These are phyloP conservation scores for Saturnispora quitensis DNA, from an alignment of 805 yeast genomes.

Conservation along the genomic window DNA sequence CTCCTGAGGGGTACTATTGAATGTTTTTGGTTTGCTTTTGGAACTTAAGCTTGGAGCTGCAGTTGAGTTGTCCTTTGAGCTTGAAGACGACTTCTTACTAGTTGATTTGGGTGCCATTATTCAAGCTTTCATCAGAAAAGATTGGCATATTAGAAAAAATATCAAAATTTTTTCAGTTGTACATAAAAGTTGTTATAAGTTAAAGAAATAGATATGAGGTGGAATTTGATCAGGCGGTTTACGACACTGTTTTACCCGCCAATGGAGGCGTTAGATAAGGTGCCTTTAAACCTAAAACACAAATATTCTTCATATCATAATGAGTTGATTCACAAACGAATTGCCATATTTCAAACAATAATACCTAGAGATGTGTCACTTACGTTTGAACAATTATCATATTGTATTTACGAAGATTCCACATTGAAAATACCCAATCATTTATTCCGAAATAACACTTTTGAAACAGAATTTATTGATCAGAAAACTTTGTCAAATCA, in stretches of 20 bases:
- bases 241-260: not conserved
- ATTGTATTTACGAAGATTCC: conserved; percentile 17
- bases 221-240: not conserved
- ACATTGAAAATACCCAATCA: not conserved
- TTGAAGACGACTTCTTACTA: conserved; percentile 11
- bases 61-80: not conserved
- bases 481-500: conserved; percentile 9
- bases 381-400: conserved; percentile 15
- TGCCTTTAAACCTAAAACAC: conserved; percentile 12
- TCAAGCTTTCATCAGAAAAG: not conserved
- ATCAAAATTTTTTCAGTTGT: not conserved
- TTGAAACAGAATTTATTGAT: not conserved
- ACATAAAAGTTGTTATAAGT: not conserved
- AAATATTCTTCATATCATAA: conserved; percentile 9
- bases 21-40: conserved; percentile 11
- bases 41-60: conserved; percentile 6
- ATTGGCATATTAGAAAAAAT: not conserved
- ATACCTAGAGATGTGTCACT: conserved; percentile 19
- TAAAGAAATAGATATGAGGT: not conserved
- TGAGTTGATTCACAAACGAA: conserved; percentile 14
- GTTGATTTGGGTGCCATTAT: conserved; percentile 22
- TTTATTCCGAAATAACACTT: not conserved
- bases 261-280: not conserved
- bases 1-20: conserved; percentile 17
- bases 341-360: conserved; percentile 15